A percentile compares a stretch with the other conserved stretches of the same genome.
Conservation (phyloP, 2,329 filamentous ascomycete genomes). For the Dactylellina parvicollis region DNA sequence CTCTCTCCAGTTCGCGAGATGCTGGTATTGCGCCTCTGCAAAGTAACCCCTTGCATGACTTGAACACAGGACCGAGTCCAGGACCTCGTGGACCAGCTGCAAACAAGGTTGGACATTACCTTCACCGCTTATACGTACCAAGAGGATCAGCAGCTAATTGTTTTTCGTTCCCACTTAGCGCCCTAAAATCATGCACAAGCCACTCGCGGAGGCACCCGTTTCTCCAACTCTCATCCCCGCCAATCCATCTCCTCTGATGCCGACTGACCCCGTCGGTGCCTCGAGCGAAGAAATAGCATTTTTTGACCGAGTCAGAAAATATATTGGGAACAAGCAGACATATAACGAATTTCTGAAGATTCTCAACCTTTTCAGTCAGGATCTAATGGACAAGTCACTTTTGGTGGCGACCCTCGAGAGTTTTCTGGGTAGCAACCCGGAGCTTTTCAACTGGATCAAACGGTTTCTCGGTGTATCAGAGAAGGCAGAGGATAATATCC, state of each 20-base stretch:
- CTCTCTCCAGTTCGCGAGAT: slow-evolving; percentile 34
- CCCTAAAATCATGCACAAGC: slow-evolving; percentile 77
- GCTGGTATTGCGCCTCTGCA: slow-evolving; percentile 37
- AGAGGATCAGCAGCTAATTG: too few relatives aligned
- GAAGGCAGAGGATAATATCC: slow-evolving; percentile 79
- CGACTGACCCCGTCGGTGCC: slow-evolving; percentile 76
- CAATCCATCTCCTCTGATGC: slow-evolving; percentile 85
- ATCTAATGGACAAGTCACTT: slow-evolving; percentile 85
- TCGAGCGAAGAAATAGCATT: slow-evolving; percentile 87
- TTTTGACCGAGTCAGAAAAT: slow-evolving; percentile 97
- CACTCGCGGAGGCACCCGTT: slow-evolving; percentile 67
- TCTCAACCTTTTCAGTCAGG: slow-evolving; percentile 92
- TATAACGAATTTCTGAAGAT: slow-evolving; percentile 98
- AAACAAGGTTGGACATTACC: slow-evolving; percentile 38
- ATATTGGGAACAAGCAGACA: slow-evolving; percentile 86
- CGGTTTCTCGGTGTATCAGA: slow-evolving; percentile 76
- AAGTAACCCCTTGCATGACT: slow-evolving; percentile 26
- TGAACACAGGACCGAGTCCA: slow-evolving; percentile 35
- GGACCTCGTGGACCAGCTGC: slow-evolving; percentile 35
- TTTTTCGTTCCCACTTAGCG: slow-evolving; percentile 66
- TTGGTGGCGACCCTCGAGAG: slow-evolving; percentile 82
- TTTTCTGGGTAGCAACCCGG: slow-evolving; percentile 87
- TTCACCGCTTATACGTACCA: too few relatives aligned
- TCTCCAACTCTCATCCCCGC: slow-evolving; percentile 89
- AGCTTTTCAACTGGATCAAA: slow-evolving; percentile 90